phyloP scores from a whole-genome alignment of 352 stramenopile species.

The Lagenidium sp. region DNA sequence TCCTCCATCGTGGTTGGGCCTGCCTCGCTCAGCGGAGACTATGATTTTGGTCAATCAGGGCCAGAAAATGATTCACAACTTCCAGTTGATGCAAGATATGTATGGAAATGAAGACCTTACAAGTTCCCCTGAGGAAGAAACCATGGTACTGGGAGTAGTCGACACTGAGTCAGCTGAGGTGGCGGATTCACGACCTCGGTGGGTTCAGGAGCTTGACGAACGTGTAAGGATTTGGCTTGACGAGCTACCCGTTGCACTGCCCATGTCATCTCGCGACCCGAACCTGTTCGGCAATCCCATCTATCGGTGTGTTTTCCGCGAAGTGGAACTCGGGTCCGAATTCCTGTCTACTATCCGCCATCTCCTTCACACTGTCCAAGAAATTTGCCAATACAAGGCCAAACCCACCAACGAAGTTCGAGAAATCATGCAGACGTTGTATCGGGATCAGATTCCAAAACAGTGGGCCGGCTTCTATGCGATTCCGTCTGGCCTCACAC shows the following conservation, averaged over 20 bases:
- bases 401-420: constrained; percentile 88
- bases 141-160: constrained; percentile 41
- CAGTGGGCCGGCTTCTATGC: constrained; percentile 54
- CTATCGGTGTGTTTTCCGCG: constrained; percentile 87
- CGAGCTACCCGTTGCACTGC: constrained; percentile 40
- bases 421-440: constrained; percentile 67
- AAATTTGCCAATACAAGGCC: constrained; percentile 69
- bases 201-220: constrained; percentile 74
- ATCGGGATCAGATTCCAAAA: constrained; percentile 53
- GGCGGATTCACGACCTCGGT: constrained; percentile 54
- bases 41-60: constrained; percentile 84
- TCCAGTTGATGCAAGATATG: constrained; percentile 78
- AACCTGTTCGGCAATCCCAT: constrained; percentile 81
- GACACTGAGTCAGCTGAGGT: constrained; percentile 12
- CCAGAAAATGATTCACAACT: constrained; percentile 62
- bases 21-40: constrained; percentile 88
- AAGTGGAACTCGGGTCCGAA: constrained; percentile 64
- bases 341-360: constrained; percentile 56
- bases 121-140: constrained; percentile 33
- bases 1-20: constrained; percentile 88
- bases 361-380: constrained; percentile 61
- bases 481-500: constrained; percentile 39
- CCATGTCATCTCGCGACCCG: constrained; percentile 34
- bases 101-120: constrained; percentile 53
- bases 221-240: constrained; percentile 53